Evolutionary conservation across 2,329 filamentous ascomycete genomes (phyloP).

Genomic region (Aspergillus sp.): DNA sequence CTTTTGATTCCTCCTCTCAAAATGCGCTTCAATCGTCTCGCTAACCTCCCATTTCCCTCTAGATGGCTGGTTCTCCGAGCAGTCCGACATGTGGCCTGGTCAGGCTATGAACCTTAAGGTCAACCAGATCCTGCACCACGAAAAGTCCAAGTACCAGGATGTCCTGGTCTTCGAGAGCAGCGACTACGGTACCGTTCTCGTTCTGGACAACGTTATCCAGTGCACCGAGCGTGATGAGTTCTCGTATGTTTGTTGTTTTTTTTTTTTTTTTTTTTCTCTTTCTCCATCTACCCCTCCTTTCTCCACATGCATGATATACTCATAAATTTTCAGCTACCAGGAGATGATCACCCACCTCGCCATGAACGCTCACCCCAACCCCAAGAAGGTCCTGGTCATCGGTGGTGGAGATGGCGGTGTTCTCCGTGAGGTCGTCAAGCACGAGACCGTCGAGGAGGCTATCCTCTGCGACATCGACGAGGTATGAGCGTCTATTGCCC

Average conservation of each 20-base stretch:
- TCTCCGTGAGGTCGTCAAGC: slow-evolving; percentile 97
- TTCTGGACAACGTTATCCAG: slow-evolving; percentile 98
- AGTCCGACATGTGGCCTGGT: slow-evolving; percentile 98
- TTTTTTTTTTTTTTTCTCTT: not conserved
- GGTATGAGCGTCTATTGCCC: slow-evolving; percentile 43
- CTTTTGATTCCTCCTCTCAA: not conserved
- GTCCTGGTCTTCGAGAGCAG: slow-evolving; percentile 98
- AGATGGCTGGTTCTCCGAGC: slow-evolving; percentile 99
- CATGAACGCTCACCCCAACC: slow-evolving; percentile 97
- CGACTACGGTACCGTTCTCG: slow-evolving; percentile 92
- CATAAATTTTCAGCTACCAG: slow-evolving; percentile 66
- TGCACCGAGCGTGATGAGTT: slow-evolving; percentile 98
- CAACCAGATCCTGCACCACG: slow-evolving; percentile 96
- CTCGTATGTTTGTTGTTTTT: slow-evolving; percentile 56
- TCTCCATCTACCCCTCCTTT: not conserved
- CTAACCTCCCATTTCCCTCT: slow-evolving; percentile 13
- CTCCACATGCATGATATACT: not conserved
- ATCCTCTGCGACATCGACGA: slow-evolving; percentile 98
- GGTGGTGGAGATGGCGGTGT: slow-evolving; percentile 97
- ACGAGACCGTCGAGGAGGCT: slow-evolving; percentile 93
- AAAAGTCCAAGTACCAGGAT: slow-evolving; percentile 99
- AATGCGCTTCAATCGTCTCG: not conserved
- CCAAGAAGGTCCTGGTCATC: slow-evolving; percentile 97
- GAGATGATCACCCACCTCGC: slow-evolving; percentile 99
- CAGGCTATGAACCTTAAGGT: slow-evolving; percentile 99